These are phyloP conservation scores for Cercospora zeae-maydis DNA, from an alignment of 2,329 filamentous ascomycete species.

Conservation along the genomic window DNA sequence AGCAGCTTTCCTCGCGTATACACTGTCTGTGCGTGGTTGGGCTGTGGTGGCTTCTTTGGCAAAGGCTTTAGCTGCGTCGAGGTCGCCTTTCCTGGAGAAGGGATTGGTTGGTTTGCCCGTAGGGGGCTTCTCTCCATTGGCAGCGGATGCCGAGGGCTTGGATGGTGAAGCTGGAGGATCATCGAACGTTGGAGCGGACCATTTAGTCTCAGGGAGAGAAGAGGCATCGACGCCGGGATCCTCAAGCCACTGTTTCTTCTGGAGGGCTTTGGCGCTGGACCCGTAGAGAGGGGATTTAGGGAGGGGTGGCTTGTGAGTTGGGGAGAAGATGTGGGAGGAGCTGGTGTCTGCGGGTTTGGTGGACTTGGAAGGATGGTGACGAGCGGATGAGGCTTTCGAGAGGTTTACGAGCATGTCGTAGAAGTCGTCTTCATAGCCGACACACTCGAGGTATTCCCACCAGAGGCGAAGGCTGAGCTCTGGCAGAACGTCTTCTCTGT, in stretches of 20 bases:
- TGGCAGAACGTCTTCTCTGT: slow-evolving; percentile 39
- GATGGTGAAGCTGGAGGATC: neutral
- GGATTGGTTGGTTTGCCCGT: neutral
- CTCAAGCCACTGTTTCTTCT: neutral
- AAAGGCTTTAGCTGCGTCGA: neutral
- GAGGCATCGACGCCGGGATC: neutral
- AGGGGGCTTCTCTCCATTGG: neutral
- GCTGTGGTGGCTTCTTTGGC: neutral
- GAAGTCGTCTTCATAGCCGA: slow-evolving; percentile 42
- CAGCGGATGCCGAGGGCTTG: neutral
- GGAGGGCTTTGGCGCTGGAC: neutral
- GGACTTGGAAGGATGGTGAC: neutral
- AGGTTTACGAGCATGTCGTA: slow-evolving; percentile 40
- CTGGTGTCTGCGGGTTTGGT: neutral
- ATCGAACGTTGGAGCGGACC: neutral
- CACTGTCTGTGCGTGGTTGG: neutral
- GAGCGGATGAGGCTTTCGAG: slow-evolving; percentile 6
- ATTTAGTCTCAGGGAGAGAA: neutral
- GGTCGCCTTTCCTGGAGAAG: neutral
- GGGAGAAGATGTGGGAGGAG: neutral
- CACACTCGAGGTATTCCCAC: slow-evolving; percentile 49
- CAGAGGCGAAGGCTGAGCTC: slow-evolving; percentile 43
- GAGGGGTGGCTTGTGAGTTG: neutral
- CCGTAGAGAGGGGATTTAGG: neutral
- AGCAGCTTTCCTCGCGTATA: neutral